Conservation (phyloP, 768 basidiomycete species). For the Lactarius quietus region DNA sequence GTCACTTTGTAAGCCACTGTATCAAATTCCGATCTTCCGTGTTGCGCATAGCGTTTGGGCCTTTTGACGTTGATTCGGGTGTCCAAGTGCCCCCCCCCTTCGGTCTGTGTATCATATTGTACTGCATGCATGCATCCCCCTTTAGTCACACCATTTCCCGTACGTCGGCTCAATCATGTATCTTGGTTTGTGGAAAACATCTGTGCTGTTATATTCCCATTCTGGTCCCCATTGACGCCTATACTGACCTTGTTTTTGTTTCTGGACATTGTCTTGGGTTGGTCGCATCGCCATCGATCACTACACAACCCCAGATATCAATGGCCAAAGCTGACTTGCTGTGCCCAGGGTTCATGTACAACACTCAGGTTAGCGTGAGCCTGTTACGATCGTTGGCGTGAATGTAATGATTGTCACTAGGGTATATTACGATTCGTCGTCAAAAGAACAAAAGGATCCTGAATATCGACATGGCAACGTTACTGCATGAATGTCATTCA, state of each 20-base stretch:
- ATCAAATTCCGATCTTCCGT: constrained; percentile 21
- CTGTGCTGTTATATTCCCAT: background rate
- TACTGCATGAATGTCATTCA: background rate
- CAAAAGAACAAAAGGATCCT: background rate
- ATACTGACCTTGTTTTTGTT: background rate
- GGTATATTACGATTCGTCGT: constrained; percentile 8
- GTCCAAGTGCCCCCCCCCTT: background rate
- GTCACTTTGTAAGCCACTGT: constrained; percentile 22
- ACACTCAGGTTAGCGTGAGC: background rate
- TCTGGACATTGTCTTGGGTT: background rate
- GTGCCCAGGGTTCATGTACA: background rate
- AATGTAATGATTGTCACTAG: background rate
- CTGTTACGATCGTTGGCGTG: background rate
- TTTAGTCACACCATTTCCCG: background rate
- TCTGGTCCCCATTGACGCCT: background rate
- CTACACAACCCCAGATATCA: background rate
- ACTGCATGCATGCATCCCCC: background rate
- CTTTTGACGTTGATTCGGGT: constrained; percentile 2
- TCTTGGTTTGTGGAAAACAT: constrained; percentile 9
- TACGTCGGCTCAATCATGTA: background rate
- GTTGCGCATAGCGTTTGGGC: constrained; percentile 17
- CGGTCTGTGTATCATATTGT: constrained; percentile 14
- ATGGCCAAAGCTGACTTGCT: background rate
- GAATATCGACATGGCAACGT: background rate
- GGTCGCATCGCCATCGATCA: background rate